Evolutionary conservation across 352 stramenopile species (phyloP).

Genomic region (Phytophthora fragariaefolia): DNA sequence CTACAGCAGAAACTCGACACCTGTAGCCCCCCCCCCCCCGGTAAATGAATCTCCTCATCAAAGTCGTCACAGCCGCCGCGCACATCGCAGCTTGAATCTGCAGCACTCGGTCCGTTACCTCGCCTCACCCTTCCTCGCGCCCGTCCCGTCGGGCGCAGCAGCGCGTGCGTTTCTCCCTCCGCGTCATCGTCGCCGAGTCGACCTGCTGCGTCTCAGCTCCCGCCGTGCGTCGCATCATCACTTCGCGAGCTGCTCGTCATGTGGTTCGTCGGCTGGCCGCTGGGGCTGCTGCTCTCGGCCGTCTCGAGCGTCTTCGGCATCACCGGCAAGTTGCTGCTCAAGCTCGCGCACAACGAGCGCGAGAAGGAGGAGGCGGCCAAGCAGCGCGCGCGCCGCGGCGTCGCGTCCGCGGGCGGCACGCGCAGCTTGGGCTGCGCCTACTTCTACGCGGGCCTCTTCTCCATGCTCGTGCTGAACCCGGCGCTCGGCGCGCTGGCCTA

Average conservation of each 20-base stretch:
- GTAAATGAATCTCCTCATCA: conserved; percentile 4
- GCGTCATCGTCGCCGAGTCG: conserved; percentile 35
- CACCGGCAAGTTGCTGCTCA: conserved; percentile 82
- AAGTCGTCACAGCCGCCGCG: too few species aligned
- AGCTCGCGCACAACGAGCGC: conserved; percentile 78
- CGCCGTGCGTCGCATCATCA: conserved; percentile 20
- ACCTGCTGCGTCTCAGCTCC: background rate
- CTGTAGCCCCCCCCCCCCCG: background rate
- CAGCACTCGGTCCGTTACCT: conserved; percentile 19
- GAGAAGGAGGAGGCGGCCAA: conserved; percentile 62
- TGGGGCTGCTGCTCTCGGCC: conserved; percentile 77
- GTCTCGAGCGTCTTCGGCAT: conserved; percentile 84
- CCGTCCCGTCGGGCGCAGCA: conserved; percentile 12
- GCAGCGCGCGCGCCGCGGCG: conserved; percentile 29
- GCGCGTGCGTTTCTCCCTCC: conserved; percentile 19
- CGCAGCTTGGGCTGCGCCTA: conserved; percentile 59
- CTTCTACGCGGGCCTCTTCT: conserved; percentile 74
- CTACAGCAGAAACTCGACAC: too few species aligned
- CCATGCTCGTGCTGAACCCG: conserved; percentile 82
- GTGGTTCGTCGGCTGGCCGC: conserved; percentile 73
- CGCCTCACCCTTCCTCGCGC: too few species aligned
- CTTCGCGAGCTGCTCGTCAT: conserved; percentile 16
- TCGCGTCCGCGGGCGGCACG: conserved; percentile 8
- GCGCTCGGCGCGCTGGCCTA: conserved; percentile 68
- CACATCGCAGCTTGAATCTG: too few species aligned